phyloP scores from a whole-genome alignment of 352 stramenopile genomes.

The Thalassiosira delicatula region DNA sequence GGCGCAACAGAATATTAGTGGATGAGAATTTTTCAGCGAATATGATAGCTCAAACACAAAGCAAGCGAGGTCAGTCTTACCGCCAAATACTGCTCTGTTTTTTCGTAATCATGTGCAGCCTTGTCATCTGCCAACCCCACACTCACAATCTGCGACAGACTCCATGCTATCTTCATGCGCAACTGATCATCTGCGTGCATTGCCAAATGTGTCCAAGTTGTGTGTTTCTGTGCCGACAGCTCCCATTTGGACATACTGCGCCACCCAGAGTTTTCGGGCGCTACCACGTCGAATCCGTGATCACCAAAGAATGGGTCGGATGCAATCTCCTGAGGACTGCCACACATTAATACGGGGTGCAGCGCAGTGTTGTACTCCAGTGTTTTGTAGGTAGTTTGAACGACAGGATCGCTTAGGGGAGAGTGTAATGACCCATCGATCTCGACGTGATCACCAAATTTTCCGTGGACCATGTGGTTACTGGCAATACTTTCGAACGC shows the following conservation, averaged over 20 bases:
- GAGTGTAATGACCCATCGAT: slow-evolving; percentile 16
- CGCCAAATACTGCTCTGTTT: no score
- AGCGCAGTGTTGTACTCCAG: slow-evolving; percentile 34
- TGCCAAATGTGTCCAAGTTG: slow-evolving; percentile 64
- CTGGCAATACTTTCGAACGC: not conserved
- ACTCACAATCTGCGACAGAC: slow-evolving; percentile 52
- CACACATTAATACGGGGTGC: slow-evolving; percentile 15
- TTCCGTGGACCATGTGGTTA: slow-evolving; percentile 6
- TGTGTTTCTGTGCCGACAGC: slow-evolving; percentile 34
- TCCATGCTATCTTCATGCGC: slow-evolving; percentile 74
- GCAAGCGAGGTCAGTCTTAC: no score
- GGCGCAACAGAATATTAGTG: not conserved
- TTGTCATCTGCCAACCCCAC: slow-evolving; percentile 47
- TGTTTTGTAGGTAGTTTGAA: slow-evolving; percentile 38
- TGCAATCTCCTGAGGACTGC: not conserved
- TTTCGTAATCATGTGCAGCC: no score
- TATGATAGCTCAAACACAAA: no score
- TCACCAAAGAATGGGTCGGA: slow-evolving; percentile 22
- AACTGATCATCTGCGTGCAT: slow-evolving; percentile 70
- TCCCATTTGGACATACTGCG: not conserved
- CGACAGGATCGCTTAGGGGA: slow-evolving; percentile 26
- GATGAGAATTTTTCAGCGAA: not conserved
- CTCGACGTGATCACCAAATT: slow-evolving; percentile 43
- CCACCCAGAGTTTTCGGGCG: slow-evolving; percentile 13
- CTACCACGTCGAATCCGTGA: slow-evolving; percentile 35